These are phyloP conservation scores for Xerocomus nothofagi DNA, from an alignment of 1,284 basidiomycete species.

Conservation along the genomic window DNA sequence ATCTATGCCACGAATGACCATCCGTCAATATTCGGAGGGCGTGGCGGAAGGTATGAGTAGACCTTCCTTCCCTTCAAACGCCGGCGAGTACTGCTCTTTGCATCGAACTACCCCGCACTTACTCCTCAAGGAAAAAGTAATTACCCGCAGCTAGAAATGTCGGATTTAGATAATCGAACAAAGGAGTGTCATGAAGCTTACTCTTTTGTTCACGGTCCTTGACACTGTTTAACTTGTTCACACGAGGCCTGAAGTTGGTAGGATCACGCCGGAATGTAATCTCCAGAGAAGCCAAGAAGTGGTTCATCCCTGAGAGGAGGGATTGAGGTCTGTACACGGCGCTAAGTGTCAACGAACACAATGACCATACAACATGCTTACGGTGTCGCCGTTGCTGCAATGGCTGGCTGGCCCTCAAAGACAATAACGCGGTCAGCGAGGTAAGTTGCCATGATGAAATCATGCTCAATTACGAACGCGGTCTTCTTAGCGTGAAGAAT, in stretches of 20 bases:
- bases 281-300: constrained; percentile 89
- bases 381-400: constrained; percentile 84
- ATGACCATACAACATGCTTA: constrained; percentile 39
- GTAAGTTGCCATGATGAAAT: constrained; percentile 97
- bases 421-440: constrained; percentile 97
- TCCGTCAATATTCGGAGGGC: constrained; percentile 12
- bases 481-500: constrained; percentile 95
- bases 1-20: constrained; percentile 12
- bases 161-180: constrained; percentile 9
- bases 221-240: constrained; percentile 91
- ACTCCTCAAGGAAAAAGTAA: constrained; percentile 91
- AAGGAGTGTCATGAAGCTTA: constrained; percentile 37
- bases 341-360: constrained; percentile 7
- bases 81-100: background rate
- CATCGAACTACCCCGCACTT: constrained; percentile 18
- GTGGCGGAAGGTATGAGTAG: constrained; percentile 5
- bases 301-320: constrained; percentile 85
- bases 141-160: constrained; percentile 62
- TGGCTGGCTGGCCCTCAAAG: constrained; percentile 84
- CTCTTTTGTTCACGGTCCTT: constrained; percentile 95
- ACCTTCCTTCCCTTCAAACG: constrained; percentile 15
- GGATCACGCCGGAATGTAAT: constrained; percentile 97
- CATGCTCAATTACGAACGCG: constrained; percentile 97
- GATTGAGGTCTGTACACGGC: constrained; percentile 66
- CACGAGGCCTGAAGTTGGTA: constrained; percentile 89